Evolutionary conservation across 495 filamentous ascomycete genomes (phyloP), one percentile per base, ranked within the genome.

Genomic region (Hyaloscypha finlandica): DNA sequence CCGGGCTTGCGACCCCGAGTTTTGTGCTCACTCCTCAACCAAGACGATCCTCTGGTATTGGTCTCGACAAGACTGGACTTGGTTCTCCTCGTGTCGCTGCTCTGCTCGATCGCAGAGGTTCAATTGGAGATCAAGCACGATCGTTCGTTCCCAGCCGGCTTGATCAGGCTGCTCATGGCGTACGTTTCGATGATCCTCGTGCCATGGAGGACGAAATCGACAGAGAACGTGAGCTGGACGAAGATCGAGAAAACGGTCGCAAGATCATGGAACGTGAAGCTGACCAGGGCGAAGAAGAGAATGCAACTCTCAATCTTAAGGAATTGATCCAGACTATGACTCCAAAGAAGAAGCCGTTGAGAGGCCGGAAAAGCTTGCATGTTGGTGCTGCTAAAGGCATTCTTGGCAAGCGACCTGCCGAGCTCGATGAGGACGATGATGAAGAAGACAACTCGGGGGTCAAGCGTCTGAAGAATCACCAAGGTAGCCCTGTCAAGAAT

Each of bases 311-410:
- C 33, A 90, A 81, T 66, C 74, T 94, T 55, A 91, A 85, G 74
- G 88, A 91, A 65, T 89, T 91, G 87, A 94, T 94, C 51, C 84
- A 89, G 63, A 89, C 85, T 57, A 80, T 94, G 54, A 92, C 86
- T 6, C 91, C 91, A 2, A 92, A 92, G 79, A 92, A 92, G 75
- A 86, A 83, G 63, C 82, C 81, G 31, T 61, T 91, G 1, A 85
- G 84, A 30, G 85, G 84, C 25, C 88, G 90, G 25, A 94, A 94
- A 76, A 94, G 91, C 73, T 78, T 94, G 32, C 86, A 89, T 71
- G 86, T 91, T 20, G 90, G 90, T 51, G 89, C 90, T 70, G 90
- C 90, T 12, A 88, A 82, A 55, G 91, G 90, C 4, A 75, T 94
- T 39, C 80, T 94, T 8, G 91, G 91, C 8, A 94, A 93, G 71